These are phyloP conservation scores for Hypoxylon sp. DNA, from an alignment of 2,329 filamentous ascomycete genomes.

Conservation along the genomic window DNA sequence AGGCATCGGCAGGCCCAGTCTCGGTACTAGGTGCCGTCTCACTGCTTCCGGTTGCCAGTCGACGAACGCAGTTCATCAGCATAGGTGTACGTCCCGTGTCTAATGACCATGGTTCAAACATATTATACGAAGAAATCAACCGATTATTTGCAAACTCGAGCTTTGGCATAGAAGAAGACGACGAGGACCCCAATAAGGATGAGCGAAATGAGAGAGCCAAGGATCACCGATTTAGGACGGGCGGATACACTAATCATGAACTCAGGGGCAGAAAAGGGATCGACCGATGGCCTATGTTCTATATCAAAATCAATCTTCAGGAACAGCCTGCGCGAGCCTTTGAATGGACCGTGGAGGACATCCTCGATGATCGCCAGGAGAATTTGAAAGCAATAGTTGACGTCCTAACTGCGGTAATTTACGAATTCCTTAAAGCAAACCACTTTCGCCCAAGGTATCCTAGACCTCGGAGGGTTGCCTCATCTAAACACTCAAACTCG, in stretches of 20 bases:
- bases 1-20: conserved; percentile 72
- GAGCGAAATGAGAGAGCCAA: conserved; percentile 41
- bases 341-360: conserved; percentile 52
- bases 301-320: conserved; percentile 71
- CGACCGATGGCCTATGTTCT: conserved; percentile 92
- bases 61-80: conserved; percentile 83
- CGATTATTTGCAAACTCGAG: conserved; percentile 78
- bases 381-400: conserved; percentile 69
- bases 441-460: conserved; percentile 70
- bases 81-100: conserved; percentile 77
- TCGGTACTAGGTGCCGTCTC: conserved; percentile 79
- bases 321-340: conserved; percentile 22
- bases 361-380: conserved; percentile 61
- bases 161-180: conserved; percentile 75
- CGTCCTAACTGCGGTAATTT: conserved; percentile 75
- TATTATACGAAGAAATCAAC: conserved; percentile 84
- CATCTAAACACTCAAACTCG: conserved; percentile 2
- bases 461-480: conserved; percentile 22
- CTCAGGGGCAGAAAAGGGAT: conserved; percentile 72
- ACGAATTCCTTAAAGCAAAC: conserved; percentile 80
- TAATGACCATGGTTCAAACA: conserved; percentile 67
- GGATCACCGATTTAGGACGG: conserved; percentile 55
- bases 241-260: conserved; percentile 64
- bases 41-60: conserved; percentile 75
- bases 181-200: conserved; percentile 54